These are phyloP conservation scores for Erythrobasidium hasegawianum DNA, from an alignment of 1,284 basidiomycete genomes.

Conservation along the genomic window DNA sequence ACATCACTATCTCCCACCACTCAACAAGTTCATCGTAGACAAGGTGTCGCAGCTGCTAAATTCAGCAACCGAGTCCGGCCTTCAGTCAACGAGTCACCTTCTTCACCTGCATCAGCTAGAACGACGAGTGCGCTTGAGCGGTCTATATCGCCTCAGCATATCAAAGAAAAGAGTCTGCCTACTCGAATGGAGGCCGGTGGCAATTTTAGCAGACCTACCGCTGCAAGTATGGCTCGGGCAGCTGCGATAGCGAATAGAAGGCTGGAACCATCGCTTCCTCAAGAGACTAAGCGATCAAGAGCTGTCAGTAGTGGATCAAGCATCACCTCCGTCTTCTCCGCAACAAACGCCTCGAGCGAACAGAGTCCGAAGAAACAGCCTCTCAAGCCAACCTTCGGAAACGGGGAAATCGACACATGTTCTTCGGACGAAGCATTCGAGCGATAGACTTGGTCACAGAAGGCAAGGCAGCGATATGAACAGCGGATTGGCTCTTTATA, in stretches of 20 bases:
- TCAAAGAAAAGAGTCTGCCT: too few species aligned
- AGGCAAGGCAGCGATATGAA: slow-evolving; percentile 20
- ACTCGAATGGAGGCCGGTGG: too few species aligned
- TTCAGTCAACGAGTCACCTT: neutral
- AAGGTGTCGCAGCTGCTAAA: slow-evolving; percentile 33
- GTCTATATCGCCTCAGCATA: too few species aligned
- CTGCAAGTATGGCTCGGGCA: too few species aligned
- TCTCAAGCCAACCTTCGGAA: slow-evolving; percentile 2
- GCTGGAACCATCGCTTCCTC: too few species aligned
- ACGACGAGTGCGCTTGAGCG: neutral
- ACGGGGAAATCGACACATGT: neutral
- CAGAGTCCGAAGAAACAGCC: slow-evolving; percentile 9
- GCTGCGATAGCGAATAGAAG: too few species aligned
- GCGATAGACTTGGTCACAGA: slow-evolving; percentile 19
- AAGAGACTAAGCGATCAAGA: too few species aligned
- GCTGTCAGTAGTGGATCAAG: too few species aligned
- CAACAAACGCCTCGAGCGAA: slow-evolving; percentile 3
- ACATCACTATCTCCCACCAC: slow-evolving; percentile 7
- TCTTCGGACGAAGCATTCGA: slow-evolving; percentile 32
- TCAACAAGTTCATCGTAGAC: slow-evolving; percentile 17
- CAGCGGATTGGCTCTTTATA: slow-evolving; percentile 11
- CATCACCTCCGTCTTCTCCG: slow-evolving; percentile 7
- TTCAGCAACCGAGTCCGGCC: slow-evolving; percentile 37
- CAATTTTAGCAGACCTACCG: too few species aligned
- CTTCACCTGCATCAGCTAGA: neutral